These are phyloP conservation scores for Candida boidinii DNA, from an alignment of 805 yeast species.

Conservation along the genomic window DNA sequence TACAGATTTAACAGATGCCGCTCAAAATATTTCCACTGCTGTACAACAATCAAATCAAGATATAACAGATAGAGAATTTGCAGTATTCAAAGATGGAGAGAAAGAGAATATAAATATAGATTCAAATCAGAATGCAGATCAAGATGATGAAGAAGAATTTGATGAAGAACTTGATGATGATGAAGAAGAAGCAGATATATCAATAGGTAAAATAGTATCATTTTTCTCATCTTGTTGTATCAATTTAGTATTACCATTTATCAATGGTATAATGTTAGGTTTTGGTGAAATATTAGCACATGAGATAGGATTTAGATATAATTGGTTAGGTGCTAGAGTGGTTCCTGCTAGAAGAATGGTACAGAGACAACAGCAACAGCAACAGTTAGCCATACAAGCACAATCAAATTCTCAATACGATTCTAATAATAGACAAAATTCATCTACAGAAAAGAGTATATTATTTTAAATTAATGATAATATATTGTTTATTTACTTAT, in stretches of 20 bases:
- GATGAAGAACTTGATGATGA: not conserved
- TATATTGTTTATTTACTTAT: no score
- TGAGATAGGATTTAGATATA: conserved; percentile 74
- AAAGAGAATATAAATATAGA: conserved; percentile 5
- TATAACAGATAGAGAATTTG: conserved; percentile 8
- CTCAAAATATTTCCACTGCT: conserved; percentile 7
- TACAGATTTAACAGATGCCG: conserved; percentile 8
- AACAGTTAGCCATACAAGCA: no score
- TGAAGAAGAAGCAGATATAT: conserved; percentile 4
- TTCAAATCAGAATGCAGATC: not conserved
- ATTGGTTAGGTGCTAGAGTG: conserved; percentile 68
- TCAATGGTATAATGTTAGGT: conserved; percentile 93
- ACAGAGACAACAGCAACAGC: no score
- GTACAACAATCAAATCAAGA: conserved; percentile 7
- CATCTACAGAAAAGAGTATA: no score
- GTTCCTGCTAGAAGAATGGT: conserved; percentile 12
- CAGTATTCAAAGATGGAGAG: conserved; percentile 7
- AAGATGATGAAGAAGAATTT: conserved; percentile 1
- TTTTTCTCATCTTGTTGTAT: conserved; percentile 48
- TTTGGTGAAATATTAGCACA: conserved; percentile 94
- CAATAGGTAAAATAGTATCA: conserved; percentile 25
- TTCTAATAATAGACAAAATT: no score
- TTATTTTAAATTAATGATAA: no score
- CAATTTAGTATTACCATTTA: conserved; percentile 75
- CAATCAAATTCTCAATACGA: no score